Base-by-base conservation (phyloP, 1,284 basidiomycete genomes). In the Blastosporella zonata region DNA sequence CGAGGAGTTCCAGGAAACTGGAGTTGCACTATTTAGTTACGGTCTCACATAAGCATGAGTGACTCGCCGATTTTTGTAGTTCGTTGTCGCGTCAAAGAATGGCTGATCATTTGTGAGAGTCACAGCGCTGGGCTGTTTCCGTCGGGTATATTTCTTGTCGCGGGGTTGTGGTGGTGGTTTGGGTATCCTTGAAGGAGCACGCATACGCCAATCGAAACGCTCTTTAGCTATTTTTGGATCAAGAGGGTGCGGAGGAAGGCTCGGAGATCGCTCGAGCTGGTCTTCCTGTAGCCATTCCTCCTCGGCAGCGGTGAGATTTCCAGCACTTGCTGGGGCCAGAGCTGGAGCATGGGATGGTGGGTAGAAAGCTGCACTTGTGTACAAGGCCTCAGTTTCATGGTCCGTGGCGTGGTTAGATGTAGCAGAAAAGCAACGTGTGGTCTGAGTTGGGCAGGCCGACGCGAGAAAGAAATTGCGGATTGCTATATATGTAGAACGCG, bases 1-100 rank as follows among this genome's bases (percentile, higher is more conserved):
- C 65, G 2, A 92, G 63, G 3, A 91, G 69, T 0, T 78, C 75
- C 13, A 78, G 33, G 61, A 90, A 92, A 42, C 88, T 90, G 31
- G n/a, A 1, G 18, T 9, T 18, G 1, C 13, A 15, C n/a, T n/a
- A n/a, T n/a, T 45, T 27, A 34, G 25, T 17, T 10, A 15, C 15
- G 13, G 35, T 10, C 34, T 36, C 2, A n/a, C n/a, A 22, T 10
- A 27, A 10, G 3, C 4, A 12, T 13, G 36, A 46, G 2, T 7
- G 31, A 61, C 72, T 35, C 49, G 78, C 79, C 67, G 68, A 4
- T 72, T 59, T 37, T 69, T 60, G 45, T 82, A 81, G 3, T 60
- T 64, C 47, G 68, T 61, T 21, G 79, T 64, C 55, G 79, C 75
- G 2, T 70, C 64, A 54, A 72, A 67, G 43, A 71, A 74, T 13